Evolutionary conservation across 2,329 filamentous ascomycete genomes (phyloP).

Genomic region (Sporothrix protearum): DNA sequence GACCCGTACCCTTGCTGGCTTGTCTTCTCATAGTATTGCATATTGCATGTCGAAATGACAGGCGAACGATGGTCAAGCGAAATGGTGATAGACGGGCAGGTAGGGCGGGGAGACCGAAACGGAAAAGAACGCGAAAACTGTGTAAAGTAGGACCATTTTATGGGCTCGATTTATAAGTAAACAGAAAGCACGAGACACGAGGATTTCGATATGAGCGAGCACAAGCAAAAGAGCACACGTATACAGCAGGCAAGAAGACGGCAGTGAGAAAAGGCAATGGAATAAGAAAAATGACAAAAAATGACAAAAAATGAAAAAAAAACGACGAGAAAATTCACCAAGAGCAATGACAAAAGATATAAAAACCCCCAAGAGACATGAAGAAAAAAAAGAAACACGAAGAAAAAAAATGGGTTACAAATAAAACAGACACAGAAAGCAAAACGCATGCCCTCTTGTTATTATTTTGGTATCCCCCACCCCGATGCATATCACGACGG

Average conservation of each 20-base stretch:
- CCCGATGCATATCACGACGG: background rate
- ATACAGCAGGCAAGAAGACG: background rate
- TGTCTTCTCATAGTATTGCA: background rate
- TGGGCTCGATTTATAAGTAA: background rate
- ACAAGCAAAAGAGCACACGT: background rate
- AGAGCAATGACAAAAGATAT: constrained; percentile 16
- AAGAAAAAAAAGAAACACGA: background rate
- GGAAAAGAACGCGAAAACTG: too few relatives aligned
- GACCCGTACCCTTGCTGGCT: background rate
- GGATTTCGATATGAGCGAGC: background rate
- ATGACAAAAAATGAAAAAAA: background rate
- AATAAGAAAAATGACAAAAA: background rate
- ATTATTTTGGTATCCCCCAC: constrained; percentile 3
- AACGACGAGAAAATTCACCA: too few relatives aligned
- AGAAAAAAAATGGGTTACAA: constrained; percentile 19
- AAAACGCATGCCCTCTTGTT: constrained; percentile 12
- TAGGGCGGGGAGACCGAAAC: too few relatives aligned
- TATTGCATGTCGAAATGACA: too few relatives aligned
- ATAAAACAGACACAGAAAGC: constrained; percentile 15
- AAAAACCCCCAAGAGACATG: background rate
- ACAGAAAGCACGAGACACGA: background rate
- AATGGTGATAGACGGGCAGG: background rate
- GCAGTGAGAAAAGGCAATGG: background rate
- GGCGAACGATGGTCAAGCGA: background rate
- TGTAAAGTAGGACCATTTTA: background rate